These are phyloP conservation scores for Helotiales sp. DNA, from an alignment of 2,329 filamentous ascomycete species.

Conservation along the genomic window DNA sequence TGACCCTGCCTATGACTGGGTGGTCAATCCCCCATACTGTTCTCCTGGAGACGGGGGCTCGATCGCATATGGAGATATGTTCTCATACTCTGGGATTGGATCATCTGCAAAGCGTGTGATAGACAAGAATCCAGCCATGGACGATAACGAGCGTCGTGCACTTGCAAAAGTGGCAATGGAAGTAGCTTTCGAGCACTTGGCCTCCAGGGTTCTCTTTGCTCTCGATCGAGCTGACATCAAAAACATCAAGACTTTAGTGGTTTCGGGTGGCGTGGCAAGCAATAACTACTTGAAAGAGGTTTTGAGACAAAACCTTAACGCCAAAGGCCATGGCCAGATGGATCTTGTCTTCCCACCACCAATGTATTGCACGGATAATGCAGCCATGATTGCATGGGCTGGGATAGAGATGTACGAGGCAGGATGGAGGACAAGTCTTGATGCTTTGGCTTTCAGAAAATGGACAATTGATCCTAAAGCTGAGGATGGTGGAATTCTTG, in stretches of 20 bases:
- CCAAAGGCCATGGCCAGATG: slow-evolving; percentile 63
- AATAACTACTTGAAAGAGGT: slow-evolving; percentile 78
- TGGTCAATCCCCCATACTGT: slow-evolving; percentile 65
- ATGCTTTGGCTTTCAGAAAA: slow-evolving; percentile 59
- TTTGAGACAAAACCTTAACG: slow-evolving; percentile 55
- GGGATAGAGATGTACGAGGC: slow-evolving; percentile 88
- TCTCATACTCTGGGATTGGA: slow-evolving; percentile 73
- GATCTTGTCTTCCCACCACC: slow-evolving; percentile 66
- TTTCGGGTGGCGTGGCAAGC: slow-evolving; percentile 88
- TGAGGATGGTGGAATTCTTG: slow-evolving; percentile 67
- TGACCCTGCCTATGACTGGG: slow-evolving; percentile 61
- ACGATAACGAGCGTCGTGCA: slow-evolving; percentile 59
- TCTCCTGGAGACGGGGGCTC: slow-evolving; percentile 46
- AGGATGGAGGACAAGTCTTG: slow-evolving; percentile 67
- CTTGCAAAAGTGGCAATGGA: slow-evolving; percentile 77
- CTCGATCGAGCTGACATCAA: slow-evolving; percentile 45
- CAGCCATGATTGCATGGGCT: slow-evolving; percentile 95
- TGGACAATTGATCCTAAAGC: slow-evolving; percentile 71
- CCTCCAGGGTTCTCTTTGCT: slow-evolving; percentile 69
- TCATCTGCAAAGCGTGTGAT: slow-evolving; percentile 63
- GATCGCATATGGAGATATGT: slow-evolving; percentile 41
- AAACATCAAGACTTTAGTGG: slow-evolving; percentile 63
- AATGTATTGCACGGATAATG: slow-evolving; percentile 87
- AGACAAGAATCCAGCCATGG: slow-evolving; percentile 44
- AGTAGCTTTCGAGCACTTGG: slow-evolving; percentile 84